Evolutionary conservation across 1,139 yeast species (phyloP).

Genomic region (Debaryomyces subglobosus): DNA sequence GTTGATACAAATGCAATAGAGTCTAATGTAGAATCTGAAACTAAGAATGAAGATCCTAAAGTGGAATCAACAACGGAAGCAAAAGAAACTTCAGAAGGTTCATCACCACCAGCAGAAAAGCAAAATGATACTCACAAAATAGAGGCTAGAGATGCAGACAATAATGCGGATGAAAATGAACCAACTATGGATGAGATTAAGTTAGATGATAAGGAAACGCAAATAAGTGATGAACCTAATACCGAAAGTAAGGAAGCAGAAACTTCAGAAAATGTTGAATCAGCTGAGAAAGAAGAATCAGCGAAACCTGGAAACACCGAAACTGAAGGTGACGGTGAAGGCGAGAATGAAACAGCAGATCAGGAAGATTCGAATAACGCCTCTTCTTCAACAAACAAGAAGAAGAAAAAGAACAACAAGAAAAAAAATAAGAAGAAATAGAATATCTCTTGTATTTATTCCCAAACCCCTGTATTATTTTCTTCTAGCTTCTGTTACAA

Average conservation of each 20-base stretch:
- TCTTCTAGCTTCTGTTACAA: background rate
- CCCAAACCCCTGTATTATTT: background rate
- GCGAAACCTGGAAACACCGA: background rate
- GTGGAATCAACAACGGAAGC: conserved; percentile 13
- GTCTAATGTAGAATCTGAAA: background rate
- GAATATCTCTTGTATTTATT: background rate
- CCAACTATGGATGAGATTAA: conserved; percentile 12
- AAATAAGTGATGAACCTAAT: background rate
- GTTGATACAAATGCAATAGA: background rate
- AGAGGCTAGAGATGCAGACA: conserved; percentile 12
- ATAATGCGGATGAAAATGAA: conserved; percentile 18
- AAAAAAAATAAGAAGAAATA: conserved; percentile 15
- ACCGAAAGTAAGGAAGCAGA: conserved; percentile 13
- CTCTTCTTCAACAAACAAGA: conserved; percentile 8
- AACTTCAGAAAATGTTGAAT: conserved; percentile 8
- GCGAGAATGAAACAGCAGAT: conserved; percentile 7
- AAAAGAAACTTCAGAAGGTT: conserved; percentile 12
- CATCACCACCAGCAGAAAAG: background rate
- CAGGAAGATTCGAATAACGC: conserved; percentile 3
- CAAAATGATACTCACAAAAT: conserved; percentile 15
- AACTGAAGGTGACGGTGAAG: conserved; percentile 2
- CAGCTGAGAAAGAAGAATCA: conserved; percentile 9
- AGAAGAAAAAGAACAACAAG: conserved; percentile 20
- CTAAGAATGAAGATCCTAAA: conserved; percentile 12
- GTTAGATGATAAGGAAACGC: conserved; percentile 3